Base-by-base conservation (phyloP, 805 yeast genomes). In the Cyberlindnera xishuangbannaensis region DNA sequence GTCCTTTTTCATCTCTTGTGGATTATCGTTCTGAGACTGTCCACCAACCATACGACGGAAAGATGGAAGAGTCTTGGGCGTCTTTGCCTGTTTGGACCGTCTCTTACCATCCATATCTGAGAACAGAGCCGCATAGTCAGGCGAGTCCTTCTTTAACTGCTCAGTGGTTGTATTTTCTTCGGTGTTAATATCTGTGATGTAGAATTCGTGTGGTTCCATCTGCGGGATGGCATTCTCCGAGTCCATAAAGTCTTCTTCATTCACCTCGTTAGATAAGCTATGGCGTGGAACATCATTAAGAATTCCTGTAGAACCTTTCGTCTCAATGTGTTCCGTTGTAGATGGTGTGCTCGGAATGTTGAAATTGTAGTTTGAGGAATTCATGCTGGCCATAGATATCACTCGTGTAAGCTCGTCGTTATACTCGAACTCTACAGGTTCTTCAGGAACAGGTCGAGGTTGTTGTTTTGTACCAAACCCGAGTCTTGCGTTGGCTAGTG, bases 41-140 rank as follows among this genome's bases (percentile, higher is more conserved):
- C 15, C 15, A 32, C 15, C 33, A 30, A 36, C 32, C 28, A 19
- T 30, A 39, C 20, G 34, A 38, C 27, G 44, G 28, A 35, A 30
- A 4, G 38, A 40, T 5, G 46, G 34, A 7, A 41, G 22, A 2
- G 51, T 27, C 25, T 41, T 44, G n/a, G n/a, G n/a, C n/a, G n/a
- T n/a, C n/a, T n/a, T n/a, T n/a, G n/a, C n/a, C n/a, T n/a, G n/a
- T n/a, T n/a, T n/a, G n/a, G n/a, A n/a, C 25, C 43, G 42, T 30
- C 46, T 51, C 15, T 41, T 34, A 7, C 43, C 35, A 15, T 33
- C 44, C 8, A 51, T 43, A 31, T 50, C 46, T 2, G 57, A 40
- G 30, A 56, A 56, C 11, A 56, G 34, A 1, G 58, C 60, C 30
- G 48, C 58, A 33, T 53, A 55, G 33, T 55, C 53, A 17, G 60